Evolutionary conservation across 1,139 yeast genomes (phyloP).

Genomic region (Spathaspora sp.): DNA sequence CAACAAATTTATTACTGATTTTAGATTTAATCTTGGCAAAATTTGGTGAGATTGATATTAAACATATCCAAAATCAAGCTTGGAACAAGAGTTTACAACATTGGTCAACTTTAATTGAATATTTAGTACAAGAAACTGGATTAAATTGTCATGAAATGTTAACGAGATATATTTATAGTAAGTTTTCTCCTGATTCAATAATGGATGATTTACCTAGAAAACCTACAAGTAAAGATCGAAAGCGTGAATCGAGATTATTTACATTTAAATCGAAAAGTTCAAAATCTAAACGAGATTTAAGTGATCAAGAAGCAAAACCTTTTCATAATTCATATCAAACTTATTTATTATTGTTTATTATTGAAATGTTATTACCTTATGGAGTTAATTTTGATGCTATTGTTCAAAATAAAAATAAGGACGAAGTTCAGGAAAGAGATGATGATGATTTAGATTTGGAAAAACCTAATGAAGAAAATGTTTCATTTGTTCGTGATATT

Average conservation of each 20-base stretch:
- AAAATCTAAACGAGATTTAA: constrained; percentile 21
- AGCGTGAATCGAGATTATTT: constrained; percentile 30
- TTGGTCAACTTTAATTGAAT: constrained; percentile 33
- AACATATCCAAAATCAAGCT: constrained; percentile 33
- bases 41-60: constrained; percentile 22
- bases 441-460: constrained; percentile 15
- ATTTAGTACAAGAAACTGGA: constrained; percentile 39
- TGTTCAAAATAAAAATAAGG: constrained; percentile 12
- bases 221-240: constrained; percentile 12
- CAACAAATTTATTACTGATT: constrained; percentile 27
- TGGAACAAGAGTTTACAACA: constrained; percentile 36
- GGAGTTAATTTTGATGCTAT: constrained; percentile 36
- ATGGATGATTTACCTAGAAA: background rate
- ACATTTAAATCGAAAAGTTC: constrained; percentile 24
- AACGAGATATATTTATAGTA: constrained; percentile 30
- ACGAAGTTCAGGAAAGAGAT: constrained; percentile 5
- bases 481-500: constrained; percentile 29
- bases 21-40: constrained; percentile 33
- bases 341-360: constrained; percentile 28
- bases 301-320: constrained; percentile 22
- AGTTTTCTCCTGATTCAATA: constrained; percentile 18
- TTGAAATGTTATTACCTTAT: constrained; percentile 36
- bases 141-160: constrained; percentile 40
- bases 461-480: constrained; percentile 21
- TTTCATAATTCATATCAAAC: constrained; percentile 40